Percentiles rank a stretch among this genome's conserved stretches.
Conservation (phyloP, 1,139 yeast genomes). For the Komagataea norvegica region DNA sequence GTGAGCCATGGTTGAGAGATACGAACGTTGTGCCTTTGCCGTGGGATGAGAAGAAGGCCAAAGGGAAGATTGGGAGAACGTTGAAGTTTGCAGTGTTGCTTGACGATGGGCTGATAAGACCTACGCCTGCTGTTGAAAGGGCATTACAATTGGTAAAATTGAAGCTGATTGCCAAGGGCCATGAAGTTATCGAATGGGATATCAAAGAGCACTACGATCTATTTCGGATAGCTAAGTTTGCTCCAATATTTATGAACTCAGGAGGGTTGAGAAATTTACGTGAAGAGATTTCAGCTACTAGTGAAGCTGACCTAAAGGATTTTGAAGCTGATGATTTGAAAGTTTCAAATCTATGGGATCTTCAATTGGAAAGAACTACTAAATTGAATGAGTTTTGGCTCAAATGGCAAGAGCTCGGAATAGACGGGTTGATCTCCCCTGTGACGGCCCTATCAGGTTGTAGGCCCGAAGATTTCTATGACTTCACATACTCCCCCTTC, state of each 20-base stretch:
- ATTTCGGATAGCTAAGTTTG: constrained; percentile 33
- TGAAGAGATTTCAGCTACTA: constrained; percentile 40
- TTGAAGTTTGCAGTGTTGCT: constrained; percentile 37
- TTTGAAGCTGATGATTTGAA: constrained; percentile 47
- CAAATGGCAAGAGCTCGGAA: constrained; percentile 45
- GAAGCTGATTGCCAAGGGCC: constrained; percentile 36
- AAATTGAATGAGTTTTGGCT: constrained; percentile 34
- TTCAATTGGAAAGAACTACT: constrained; percentile 32
- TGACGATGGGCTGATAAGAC: constrained; percentile 42
- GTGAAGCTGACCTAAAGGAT: constrained; percentile 42
- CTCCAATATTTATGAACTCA: constrained; percentile 29
- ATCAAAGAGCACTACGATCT: constrained; percentile 3
- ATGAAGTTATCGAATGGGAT: constrained; percentile 36
- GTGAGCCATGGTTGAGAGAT: constrained; percentile 54
- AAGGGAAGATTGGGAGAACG: constrained; percentile 32
- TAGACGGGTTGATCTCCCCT: constrained; percentile 46
- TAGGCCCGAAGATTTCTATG: constrained; percentile 26
- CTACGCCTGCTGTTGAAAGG: constrained; percentile 50
- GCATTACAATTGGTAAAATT: constrained; percentile 37
- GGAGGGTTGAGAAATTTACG: constrained; percentile 56
- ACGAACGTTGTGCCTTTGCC: constrained; percentile 43
- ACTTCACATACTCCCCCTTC: constrained; percentile 34
- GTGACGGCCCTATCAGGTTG: constrained; percentile 42
- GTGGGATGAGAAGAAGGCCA: constrained; percentile 55
- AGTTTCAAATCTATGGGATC: constrained; percentile 51